These are phyloP conservation scores for Cryphonectria radicalis DNA, from an alignment of 2,329 filamentous ascomycete species.

Conservation along the genomic window DNA sequence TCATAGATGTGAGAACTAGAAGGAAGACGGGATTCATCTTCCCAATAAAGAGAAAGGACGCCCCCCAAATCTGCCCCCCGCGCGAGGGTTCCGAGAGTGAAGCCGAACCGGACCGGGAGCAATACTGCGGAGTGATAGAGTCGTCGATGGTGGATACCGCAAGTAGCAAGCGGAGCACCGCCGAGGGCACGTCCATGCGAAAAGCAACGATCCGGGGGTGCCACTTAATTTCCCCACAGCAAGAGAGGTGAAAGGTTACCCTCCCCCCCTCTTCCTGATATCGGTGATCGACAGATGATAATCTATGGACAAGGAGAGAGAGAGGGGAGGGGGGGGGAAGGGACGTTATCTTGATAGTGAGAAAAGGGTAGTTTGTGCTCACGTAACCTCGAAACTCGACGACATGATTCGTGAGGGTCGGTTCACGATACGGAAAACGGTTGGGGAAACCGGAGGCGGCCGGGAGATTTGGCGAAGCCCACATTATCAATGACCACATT, in stretches of 20 bases:
- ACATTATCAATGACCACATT: slow-evolving; percentile 17
- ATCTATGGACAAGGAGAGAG: neutral
- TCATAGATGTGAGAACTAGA: neutral
- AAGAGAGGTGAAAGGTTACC: neutral
- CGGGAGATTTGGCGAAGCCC: slow-evolving; percentile 25
- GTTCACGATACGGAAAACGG: slow-evolving; percentile 9
- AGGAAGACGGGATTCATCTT: slow-evolving; percentile 18
- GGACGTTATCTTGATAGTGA: slow-evolving; percentile 20
- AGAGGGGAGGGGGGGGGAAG: no score
- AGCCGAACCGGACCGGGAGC: slow-evolving; percentile 26
- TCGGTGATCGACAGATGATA: slow-evolving; percentile 27
- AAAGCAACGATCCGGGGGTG: neutral
- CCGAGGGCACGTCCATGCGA: neutral
- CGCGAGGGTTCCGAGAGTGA: slow-evolving; percentile 9
- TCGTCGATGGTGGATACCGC: slow-evolving; percentile 20
- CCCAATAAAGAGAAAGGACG: slow-evolving; percentile 22
- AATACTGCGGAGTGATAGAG: slow-evolving; percentile 25
- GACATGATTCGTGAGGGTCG: slow-evolving; percentile 19
- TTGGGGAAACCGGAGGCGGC: slow-evolving; percentile 21
- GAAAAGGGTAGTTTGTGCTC: slow-evolving; percentile 13
- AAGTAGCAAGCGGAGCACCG: neutral
- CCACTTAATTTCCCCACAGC: neutral
- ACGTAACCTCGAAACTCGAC: slow-evolving; percentile 21
- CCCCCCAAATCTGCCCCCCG: neutral
- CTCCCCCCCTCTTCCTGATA: slow-evolving; percentile 8